Conservation (phyloP, 2,329 filamentous ascomycete genomes). For the Rhinocladiella mackenziei region DNA sequence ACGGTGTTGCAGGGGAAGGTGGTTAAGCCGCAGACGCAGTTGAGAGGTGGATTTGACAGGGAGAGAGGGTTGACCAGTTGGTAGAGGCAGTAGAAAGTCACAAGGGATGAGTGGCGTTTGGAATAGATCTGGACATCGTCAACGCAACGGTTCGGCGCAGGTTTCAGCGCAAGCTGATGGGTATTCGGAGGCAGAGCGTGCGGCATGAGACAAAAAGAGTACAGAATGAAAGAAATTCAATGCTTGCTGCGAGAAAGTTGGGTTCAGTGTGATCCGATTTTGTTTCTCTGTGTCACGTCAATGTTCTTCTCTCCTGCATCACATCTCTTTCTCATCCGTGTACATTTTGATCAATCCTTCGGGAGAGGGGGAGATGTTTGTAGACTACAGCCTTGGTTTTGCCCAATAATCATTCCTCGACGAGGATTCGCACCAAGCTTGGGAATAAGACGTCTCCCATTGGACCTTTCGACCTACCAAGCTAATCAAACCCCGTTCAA, state of each 20-base stretch:
- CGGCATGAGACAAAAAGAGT: too few relatives aligned
- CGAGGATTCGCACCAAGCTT: slow-evolving; percentile 27
- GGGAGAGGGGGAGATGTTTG: too few relatives aligned
- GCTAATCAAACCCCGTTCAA: slow-evolving; percentile 16
- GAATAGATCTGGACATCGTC: too few relatives aligned
- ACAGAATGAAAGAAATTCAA: too few relatives aligned
- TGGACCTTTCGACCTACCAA: slow-evolving; percentile 20
- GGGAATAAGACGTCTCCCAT: slow-evolving; percentile 29
- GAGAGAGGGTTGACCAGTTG: slow-evolving; percentile 78
- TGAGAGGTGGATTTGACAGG: slow-evolving; percentile 88
- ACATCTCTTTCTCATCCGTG: background rate
- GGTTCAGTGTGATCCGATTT: too few relatives aligned
- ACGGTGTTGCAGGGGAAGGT: slow-evolving; percentile 92
- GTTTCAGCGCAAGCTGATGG: too few relatives aligned
- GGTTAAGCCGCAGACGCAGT: slow-evolving; percentile 78
- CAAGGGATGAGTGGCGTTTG: background rate
- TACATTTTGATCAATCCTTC: background rate
- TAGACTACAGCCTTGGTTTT: slow-evolving; percentile 29
- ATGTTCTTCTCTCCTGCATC: background rate
- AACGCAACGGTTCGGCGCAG: too few relatives aligned
- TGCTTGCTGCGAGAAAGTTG: background rate
- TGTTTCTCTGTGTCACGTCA: background rate
- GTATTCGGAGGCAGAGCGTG: too few relatives aligned
- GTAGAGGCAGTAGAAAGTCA: slow-evolving; percentile 44
- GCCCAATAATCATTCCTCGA: slow-evolving; percentile 28